These are phyloP conservation scores for Fusarium scirpi DNA, from an alignment of 2,329 filamentous ascomycete species.

Conservation along the genomic window DNA sequence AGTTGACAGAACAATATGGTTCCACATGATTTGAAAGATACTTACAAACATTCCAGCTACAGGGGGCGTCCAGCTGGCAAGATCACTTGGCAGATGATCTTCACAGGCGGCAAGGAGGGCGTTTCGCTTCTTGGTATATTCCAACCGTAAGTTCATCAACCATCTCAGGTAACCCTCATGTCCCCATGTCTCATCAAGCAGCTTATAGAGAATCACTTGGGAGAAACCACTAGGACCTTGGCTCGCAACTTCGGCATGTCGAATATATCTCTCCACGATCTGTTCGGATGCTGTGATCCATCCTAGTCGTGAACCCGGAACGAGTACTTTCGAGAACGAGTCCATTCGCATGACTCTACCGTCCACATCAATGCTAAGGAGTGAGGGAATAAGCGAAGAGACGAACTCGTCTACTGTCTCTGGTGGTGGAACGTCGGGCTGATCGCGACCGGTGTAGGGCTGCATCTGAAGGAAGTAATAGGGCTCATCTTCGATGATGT, in stretches of 20 bases:
- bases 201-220: slow-evolving; percentile 86
- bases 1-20: not conserved
- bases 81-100: slow-evolving; percentile 75
- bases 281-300: slow-evolving; percentile 93
- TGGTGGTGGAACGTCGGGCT: slow-evolving; percentile 66
- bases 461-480: slow-evolving; percentile 96
- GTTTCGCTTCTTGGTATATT: slow-evolving; percentile 85
- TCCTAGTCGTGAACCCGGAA: slow-evolving; percentile 83
- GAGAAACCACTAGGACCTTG: slow-evolving; percentile 89
- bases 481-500: slow-evolving; percentile 91
- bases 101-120: slow-evolving; percentile 84
- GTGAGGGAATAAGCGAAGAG: slow-evolving; percentile 69
- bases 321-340: slow-evolving; percentile 91
- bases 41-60: slow-evolving; percentile 94
- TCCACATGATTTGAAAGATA: slow-evolving; percentile 43
- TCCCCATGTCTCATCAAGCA: slow-evolving; percentile 94
- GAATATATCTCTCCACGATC: slow-evolving; percentile 83
- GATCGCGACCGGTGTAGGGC: slow-evolving; percentile 71
- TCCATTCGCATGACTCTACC: slow-evolving; percentile 91
- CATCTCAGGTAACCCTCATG: slow-evolving; percentile 90
- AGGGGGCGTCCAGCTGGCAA: slow-evolving; percentile 84
- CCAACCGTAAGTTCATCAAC: slow-evolving; percentile 82
- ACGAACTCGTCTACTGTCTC: slow-evolving; percentile 78
- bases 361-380: slow-evolving; percentile 84
- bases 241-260: slow-evolving; percentile 84